phyloP scores from a whole-genome alignment of 2,329 filamentous ascomycete species.

The Mariannaea sp. region DNA sequence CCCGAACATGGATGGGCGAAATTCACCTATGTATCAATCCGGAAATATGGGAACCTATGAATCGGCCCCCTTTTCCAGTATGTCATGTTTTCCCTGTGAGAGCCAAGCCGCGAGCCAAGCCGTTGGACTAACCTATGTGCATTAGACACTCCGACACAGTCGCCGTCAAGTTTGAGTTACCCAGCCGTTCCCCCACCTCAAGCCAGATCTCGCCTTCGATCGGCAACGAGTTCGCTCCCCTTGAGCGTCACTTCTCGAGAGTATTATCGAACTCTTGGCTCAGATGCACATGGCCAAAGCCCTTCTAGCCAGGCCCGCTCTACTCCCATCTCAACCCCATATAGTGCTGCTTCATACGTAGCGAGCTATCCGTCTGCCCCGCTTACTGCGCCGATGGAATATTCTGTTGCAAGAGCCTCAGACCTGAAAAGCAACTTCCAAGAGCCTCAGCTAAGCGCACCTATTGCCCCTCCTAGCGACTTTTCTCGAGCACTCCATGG shows the following conservation, averaged over 20 bases:
- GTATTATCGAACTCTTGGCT: slow-evolving; percentile 49
- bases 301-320: slow-evolving; percentile 16
- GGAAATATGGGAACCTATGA: slow-evolving; percentile 58
- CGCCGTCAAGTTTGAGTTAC: slow-evolving; percentile 57
- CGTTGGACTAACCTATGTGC: slow-evolving; percentile 24
- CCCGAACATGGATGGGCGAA: slow-evolving; percentile 52
- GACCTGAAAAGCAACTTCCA: slow-evolving; percentile 41
- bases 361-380: slow-evolving; percentile 59
- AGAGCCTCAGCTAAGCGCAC: slow-evolving; percentile 61
- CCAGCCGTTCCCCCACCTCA: slow-evolving; percentile 49
- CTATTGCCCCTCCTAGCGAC: slow-evolving; percentile 57
- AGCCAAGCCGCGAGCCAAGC: background rate
- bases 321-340: slow-evolving; percentile 46
- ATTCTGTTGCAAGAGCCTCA: slow-evolving; percentile 40
- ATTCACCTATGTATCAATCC: slow-evolving; percentile 56
- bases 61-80: slow-evolving; percentile 57
- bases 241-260: slow-evolving; percentile 52
- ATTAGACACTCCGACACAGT: slow-evolving; percentile 54
- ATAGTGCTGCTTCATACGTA: slow-evolving; percentile 52
- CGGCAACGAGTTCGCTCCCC: slow-evolving; percentile 54
- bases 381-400: slow-evolving; percentile 59
- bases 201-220: slow-evolving; percentile 53
- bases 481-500: slow-evolving; percentile 56
- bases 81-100: slow-evolving; percentile 30
- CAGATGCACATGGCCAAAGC: slow-evolving; percentile 20